Percentiles rank a stretch among this genome's conserved stretches.
Evolutionary conservation across 345 rosid genomes (phyloP).

Genomic region (Melaleuca quinquenervia): DNA sequence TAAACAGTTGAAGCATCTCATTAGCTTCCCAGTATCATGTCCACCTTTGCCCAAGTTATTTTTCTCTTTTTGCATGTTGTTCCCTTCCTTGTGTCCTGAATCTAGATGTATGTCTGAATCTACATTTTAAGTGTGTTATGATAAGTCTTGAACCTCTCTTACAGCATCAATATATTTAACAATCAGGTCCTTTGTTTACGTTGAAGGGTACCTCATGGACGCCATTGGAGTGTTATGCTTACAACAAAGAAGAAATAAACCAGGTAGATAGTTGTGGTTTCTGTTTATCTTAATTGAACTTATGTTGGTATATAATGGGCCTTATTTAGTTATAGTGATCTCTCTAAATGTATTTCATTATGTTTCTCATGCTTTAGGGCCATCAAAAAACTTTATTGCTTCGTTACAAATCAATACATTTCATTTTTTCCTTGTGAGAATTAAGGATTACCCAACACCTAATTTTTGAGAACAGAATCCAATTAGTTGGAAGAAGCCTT

Average conservation of each 20-base stretch:
- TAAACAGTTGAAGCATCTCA: background rate
- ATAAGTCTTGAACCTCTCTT: background rate
- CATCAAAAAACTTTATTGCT: background rate
- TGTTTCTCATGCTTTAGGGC: background rate
- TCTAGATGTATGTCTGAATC: background rate
- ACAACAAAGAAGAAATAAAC: constrained; percentile 86
- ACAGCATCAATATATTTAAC: background rate
- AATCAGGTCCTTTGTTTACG: background rate
- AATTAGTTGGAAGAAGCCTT: background rate
- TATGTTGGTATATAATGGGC: background rate
- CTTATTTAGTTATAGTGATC: background rate
- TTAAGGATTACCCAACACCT: background rate
- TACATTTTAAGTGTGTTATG: background rate
- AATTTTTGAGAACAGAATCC: accelerated
- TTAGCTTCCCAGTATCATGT: background rate
- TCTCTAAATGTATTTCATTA: background rate
- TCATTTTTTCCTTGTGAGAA: background rate
- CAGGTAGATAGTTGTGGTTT: constrained; percentile 34
- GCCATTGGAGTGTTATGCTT: constrained; percentile 48
- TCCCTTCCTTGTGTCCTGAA: background rate
- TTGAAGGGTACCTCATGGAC: constrained; percentile 36
- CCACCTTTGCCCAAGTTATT: background rate
- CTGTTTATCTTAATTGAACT: background rate
- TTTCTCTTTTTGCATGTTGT: background rate
- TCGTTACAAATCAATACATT: background rate